phyloP scores from a whole-genome alignment of 331 rosid genomes.

The Malus hybrid region DNA sequence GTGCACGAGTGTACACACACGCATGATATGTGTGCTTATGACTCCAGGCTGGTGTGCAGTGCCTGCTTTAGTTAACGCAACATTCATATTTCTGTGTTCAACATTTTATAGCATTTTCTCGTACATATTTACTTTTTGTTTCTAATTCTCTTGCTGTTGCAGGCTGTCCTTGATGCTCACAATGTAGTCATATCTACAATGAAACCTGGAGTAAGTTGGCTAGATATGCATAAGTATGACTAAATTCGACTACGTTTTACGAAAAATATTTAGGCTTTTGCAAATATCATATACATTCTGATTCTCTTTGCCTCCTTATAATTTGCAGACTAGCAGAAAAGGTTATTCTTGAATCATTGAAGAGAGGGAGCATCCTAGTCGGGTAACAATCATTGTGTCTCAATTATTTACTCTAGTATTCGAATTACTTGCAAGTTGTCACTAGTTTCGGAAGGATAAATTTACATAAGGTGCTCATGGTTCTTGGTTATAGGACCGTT shows the following conservation, averaged over 20 bases:
- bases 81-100: too few species aligned
- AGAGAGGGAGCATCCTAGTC: conserved; percentile 35
- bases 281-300: neutral
- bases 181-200: conserved; percentile 65
- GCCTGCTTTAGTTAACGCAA: neutral
- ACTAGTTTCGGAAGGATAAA: neutral
- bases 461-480: neutral
- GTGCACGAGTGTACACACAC: too few species aligned
- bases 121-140: neutral
- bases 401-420: neutral
- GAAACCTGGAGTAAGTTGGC: conserved; percentile 80
- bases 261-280: neutral
- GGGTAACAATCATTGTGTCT: conserved; percentile 49
- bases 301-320: conserved; percentile 17
- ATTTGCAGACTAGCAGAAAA: conserved; percentile 73
- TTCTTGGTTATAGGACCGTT: conserved; percentile 46
- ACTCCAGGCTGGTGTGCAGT: neutral
- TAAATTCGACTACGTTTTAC: neutral
- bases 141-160: conserved; percentile 18
- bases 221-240: conserved; percentile 82
- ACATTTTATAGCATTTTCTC: neutral
- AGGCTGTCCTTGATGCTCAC: conserved; percentile 95
- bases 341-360: conserved; percentile 60
- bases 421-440: conserved; percentile 14
- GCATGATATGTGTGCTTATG: neutral